Evolutionary conservation across 2,329 filamentous ascomycete genomes (phyloP).

Genomic region (Scytalidium lignicola): DNA sequence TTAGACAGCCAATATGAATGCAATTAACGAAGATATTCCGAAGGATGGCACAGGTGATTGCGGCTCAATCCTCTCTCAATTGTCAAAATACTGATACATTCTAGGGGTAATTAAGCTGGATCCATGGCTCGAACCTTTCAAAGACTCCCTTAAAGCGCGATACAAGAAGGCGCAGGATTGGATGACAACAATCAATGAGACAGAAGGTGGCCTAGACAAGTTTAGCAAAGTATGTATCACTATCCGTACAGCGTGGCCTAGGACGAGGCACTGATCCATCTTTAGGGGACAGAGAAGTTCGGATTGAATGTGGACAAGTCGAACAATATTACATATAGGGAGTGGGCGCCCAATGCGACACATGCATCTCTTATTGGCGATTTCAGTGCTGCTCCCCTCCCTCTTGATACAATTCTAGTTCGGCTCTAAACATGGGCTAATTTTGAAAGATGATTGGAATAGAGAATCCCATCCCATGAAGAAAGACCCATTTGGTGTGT

Average conservation of each 20-base stretch:
- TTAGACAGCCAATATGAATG: constrained; percentile 20
- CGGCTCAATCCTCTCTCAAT: neutral
- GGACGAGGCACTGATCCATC: constrained; percentile 11
- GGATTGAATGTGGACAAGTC: constrained; percentile 78
- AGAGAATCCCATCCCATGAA: constrained; percentile 79
- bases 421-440: constrained; percentile 12
- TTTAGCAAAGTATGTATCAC: constrained; percentile 67
- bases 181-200: constrained; percentile 77
- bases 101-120: constrained; percentile 82
- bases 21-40: constrained; percentile 40
- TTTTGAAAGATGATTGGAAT: constrained; percentile 72
- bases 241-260: neutral
- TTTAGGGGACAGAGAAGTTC: constrained; percentile 79
- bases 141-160: constrained; percentile 68
- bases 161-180: constrained; percentile 78
- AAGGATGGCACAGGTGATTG: constrained; percentile 67
- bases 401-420: constrained; percentile 5
- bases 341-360: constrained; percentile 91
- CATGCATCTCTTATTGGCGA: constrained; percentile 86
- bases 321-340: constrained; percentile 83
- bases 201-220: constrained; percentile 84
- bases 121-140: constrained; percentile 84
- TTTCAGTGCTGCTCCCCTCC: constrained; percentile 60
- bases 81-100: constrained; percentile 11
- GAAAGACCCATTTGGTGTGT: constrained; percentile 79